Evolutionary conservation across 805 yeast genomes (phyloP).

Genomic region (Wickerhamomyces rabaulensis): DNA sequence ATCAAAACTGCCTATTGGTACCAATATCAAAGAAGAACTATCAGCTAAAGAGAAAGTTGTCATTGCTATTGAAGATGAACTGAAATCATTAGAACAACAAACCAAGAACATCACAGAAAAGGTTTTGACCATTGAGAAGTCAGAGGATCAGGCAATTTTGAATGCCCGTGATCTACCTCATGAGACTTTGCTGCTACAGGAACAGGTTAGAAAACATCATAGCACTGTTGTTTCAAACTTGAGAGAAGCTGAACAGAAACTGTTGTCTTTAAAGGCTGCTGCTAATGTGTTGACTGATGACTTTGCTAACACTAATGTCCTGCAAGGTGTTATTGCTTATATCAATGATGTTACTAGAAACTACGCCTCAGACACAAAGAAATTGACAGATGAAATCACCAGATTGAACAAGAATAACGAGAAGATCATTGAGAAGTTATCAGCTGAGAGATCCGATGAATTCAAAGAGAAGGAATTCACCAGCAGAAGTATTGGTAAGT

Average conservation of each 20-base stretch:
- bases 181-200: constrained; percentile 14
- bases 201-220: constrained; percentile 12
- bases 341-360: constrained; percentile 12
- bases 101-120: constrained; percentile 7
- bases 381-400: constrained; percentile 15
- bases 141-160: constrained; percentile 4
- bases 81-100: constrained; percentile 5
- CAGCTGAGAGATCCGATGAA: background rate
- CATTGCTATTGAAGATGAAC: background rate
- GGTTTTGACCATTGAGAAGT: constrained; percentile 4
- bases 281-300: constrained; percentile 9
- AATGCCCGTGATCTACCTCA: constrained; percentile 16
- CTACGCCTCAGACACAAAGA: constrained; percentile 16
- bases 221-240: constrained; percentile 4
- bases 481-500: constrained; percentile 12
- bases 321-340: constrained; percentile 14
- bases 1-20: background rate
- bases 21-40: background rate
- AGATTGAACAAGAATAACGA: constrained; percentile 17
- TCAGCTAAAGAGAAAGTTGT: background rate
- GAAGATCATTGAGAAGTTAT: constrained; percentile 12
- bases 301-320: constrained; percentile 7
- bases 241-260: constrained; percentile 16
- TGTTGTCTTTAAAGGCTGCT: constrained; percentile 16
- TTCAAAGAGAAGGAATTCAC: constrained; percentile 3